Conservation (phyloP, 192 early-diverging fungal species). For the Haplosporangium gracile region DNA sequence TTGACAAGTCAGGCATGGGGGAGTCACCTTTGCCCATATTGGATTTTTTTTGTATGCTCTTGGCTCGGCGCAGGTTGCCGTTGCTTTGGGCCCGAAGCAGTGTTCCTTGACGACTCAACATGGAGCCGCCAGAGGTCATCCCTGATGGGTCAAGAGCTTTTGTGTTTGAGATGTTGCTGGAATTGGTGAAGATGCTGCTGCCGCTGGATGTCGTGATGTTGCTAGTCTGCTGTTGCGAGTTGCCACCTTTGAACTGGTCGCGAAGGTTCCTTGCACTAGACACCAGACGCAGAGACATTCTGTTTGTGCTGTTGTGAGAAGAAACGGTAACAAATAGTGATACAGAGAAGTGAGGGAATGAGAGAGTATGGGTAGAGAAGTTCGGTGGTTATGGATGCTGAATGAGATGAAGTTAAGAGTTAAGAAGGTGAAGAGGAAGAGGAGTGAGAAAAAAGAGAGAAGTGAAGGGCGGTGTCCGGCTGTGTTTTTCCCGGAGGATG, state of each 20-base stretch:
- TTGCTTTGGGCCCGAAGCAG: slow-evolving; percentile 24
- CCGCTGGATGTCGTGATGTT: slow-evolving; percentile 33
- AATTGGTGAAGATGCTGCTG: slow-evolving; percentile 28
- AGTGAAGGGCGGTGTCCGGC: neutral
- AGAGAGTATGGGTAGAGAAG: neutral
- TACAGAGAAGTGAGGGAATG: neutral
- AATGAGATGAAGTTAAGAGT: neutral
- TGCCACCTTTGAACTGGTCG: slow-evolving; percentile 48
- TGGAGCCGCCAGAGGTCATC: slow-evolving; percentile 7
- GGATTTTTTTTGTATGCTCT: slow-evolving; percentile 37
- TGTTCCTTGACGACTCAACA: slow-evolving; percentile 23
- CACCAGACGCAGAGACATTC: slow-evolving; percentile 48
- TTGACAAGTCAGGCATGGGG: slow-evolving; percentile 23
- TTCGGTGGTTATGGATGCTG: neutral
- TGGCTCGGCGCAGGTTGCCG: slow-evolving; percentile 32
- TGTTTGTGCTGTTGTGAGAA: neutral
- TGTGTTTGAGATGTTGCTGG: slow-evolving; percentile 15
- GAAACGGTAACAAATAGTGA: too few species aligned
- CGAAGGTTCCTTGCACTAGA: slow-evolving; percentile 51
- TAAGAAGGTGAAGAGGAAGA: neutral
- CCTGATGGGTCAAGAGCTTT: slow-evolving; percentile 20
- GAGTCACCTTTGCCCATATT: slow-evolving; percentile 29
- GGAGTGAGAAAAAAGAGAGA: neutral
- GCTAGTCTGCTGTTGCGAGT: neutral
- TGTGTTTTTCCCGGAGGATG: slow-evolving; percentile 1